Evolutionary conservation across 2,329 filamentous ascomycete species (phyloP).

Genomic region (Cladophialophora psammophila): DNA sequence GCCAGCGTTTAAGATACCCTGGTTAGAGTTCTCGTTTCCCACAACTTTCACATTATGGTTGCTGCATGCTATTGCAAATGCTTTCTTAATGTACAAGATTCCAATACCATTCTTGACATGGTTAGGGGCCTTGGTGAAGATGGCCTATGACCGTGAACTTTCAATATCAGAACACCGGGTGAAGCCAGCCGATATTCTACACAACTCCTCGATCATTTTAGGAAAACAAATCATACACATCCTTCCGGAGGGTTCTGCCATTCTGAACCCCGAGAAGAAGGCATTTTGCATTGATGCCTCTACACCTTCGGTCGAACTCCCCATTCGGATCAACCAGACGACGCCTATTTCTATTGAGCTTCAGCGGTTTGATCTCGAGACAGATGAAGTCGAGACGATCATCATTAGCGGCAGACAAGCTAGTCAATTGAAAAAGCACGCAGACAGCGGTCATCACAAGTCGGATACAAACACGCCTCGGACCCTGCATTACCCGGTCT

Average conservation of each 20-base stretch:
- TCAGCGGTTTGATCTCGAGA: constrained; percentile 84
- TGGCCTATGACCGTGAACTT: constrained; percentile 90
- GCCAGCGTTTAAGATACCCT: constrained; percentile 88
- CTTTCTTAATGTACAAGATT: constrained; percentile 91
- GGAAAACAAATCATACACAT: constrained; percentile 98
- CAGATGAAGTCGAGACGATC: constrained; percentile 79
- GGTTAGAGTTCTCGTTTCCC: constrained; percentile 87
- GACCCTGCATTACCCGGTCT: constrained; percentile 75
- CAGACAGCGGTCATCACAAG: constrained; percentile 64
- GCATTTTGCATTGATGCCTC: constrained; percentile 80
- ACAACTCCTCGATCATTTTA: constrained; percentile 92
- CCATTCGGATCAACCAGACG: constrained; percentile 93
- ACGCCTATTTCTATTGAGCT: constrained; percentile 87
- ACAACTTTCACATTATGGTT: constrained; percentile 75
- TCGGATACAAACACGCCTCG: constrained; percentile 64
- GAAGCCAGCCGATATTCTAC: constrained; percentile 83
- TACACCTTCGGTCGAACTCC: constrained; percentile 70
- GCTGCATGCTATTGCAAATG: constrained; percentile 75
- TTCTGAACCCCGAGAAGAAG: constrained; percentile 81
- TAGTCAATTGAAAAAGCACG: constrained; percentile 75
- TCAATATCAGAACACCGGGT: constrained; percentile 93
- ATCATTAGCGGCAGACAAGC: constrained; percentile 76
- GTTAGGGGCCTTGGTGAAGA: constrained; percentile 74
- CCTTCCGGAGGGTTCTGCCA: constrained; percentile 90
- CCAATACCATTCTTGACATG: constrained; percentile 77